These are phyloP conservation scores for Thielaviopsis musarum DNA, from an alignment of 2,329 filamentous ascomycete genomes.

Conservation along the genomic window DNA sequence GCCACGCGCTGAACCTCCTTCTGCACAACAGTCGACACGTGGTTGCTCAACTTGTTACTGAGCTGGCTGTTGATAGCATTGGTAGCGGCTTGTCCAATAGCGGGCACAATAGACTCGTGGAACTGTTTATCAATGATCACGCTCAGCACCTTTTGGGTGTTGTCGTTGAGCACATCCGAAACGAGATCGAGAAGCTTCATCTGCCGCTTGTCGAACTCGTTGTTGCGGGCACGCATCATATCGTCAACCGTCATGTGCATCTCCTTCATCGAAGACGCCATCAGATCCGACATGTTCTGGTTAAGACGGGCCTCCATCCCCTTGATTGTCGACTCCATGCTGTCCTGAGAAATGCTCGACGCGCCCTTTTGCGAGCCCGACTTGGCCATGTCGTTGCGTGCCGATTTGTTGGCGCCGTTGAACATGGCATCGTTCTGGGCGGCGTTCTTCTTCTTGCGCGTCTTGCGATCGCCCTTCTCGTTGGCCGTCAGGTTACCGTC, in stretches of 20 bases:
- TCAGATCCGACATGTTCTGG: conserved; percentile 29
- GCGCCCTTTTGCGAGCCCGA: conserved; percentile 11
- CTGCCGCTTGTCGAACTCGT: conserved; percentile 35
- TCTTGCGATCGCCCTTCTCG: conserved; percentile 46
- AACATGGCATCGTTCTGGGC: conserved; percentile 29
- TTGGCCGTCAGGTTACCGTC: conserved; percentile 15
- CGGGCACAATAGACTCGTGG: conserved; percentile 57
- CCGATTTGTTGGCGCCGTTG: conserved; percentile 22
- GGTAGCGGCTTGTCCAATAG: conserved; percentile 49
- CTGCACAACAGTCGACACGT: conserved; percentile 49
- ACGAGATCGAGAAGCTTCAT: conserved; percentile 39
- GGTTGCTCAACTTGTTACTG: conserved; percentile 46
- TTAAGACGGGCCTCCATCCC: conserved; percentile 36
- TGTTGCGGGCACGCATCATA: conserved; percentile 39
- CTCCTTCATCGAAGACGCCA: conserved; percentile 42
- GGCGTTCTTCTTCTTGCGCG: conserved; percentile 48
- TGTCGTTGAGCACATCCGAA: conserved; percentile 42
- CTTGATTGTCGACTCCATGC: conserved; percentile 36
- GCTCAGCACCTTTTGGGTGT: conserved; percentile 54
- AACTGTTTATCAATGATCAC: conserved; percentile 65
- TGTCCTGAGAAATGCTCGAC: conserved; percentile 25
- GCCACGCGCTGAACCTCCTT: conserved; percentile 57
- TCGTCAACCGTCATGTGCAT: conserved; percentile 47
- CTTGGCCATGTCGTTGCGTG: conserved; percentile 12
- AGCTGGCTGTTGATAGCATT: conserved; percentile 58